A percentile compares a stretch with the other conserved stretches of the same genome.
phyloP scores from a whole-genome alignment of 225 moss, liverwort and hornwort species.

The Lunularia cruciata region DNA sequence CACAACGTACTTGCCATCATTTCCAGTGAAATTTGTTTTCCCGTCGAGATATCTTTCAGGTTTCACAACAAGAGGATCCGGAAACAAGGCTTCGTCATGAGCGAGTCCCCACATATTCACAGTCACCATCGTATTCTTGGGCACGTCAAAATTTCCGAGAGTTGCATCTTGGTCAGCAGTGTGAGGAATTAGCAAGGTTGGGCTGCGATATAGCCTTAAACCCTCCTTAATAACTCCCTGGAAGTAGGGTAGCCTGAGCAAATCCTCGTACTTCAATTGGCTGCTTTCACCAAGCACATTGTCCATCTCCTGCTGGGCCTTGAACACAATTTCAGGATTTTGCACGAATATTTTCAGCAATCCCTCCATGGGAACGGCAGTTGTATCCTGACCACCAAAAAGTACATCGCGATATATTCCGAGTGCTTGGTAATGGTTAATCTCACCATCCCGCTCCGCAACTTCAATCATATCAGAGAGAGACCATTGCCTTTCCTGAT shows the following conservation, averaged over 20 bases:
- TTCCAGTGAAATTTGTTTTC: constrained; percentile 4
- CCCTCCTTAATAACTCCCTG: constrained; percentile 41
- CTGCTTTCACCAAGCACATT: constrained; percentile 23
- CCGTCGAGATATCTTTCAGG: constrained; percentile 38
- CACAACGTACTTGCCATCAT: constrained; percentile 19
- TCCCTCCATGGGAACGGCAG: constrained; percentile 31
- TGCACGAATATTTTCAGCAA: constrained; percentile 36
- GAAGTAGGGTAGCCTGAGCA: constrained; percentile 38
- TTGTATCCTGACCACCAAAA: constrained; percentile 36
- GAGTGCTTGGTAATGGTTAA: no score
- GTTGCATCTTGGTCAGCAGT: constrained; percentile 9
- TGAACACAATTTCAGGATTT: constrained; percentile 17
- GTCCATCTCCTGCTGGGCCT: constrained; percentile 35
- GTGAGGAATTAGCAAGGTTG: constrained; percentile 34
- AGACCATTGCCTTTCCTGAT: no score
- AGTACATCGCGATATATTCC: no score
- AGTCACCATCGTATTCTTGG: constrained; percentile 24
- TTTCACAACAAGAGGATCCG: constrained; percentile 25
- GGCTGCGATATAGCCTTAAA: constrained; percentile 44
- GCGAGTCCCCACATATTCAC: constrained; percentile 46
- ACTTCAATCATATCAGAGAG: no score
- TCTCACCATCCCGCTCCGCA: no score
- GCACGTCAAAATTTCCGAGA: constrained; percentile 43
- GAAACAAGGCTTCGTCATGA: constrained; percentile 25
- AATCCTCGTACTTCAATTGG: constrained; percentile 17